A percentile compares a stretch with the other conserved stretches of the same genome.
These are phyloP conservation scores for Areca catechu DNA, from an alignment of 176 grass and related monocot species.

Conservation along the genomic window DNA sequence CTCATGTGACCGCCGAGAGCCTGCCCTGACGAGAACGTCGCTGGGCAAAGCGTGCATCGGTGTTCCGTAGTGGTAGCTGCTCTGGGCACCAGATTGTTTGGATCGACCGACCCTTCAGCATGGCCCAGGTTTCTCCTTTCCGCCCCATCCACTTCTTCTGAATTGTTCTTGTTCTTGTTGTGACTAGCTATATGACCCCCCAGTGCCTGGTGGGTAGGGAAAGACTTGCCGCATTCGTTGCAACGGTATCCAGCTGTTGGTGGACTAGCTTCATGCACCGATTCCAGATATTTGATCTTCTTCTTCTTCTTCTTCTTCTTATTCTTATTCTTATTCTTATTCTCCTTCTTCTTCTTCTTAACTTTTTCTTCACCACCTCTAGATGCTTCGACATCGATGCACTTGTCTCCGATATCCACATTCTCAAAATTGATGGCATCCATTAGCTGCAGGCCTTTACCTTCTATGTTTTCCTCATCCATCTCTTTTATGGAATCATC, in stretches of 20 bases:
- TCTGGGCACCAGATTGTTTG: no score
- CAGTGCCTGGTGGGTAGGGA: conserved; percentile 8
- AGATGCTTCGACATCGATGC: no score
- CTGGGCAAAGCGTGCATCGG: background rate
- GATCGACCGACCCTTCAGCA: background rate
- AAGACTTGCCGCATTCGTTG: background rate
- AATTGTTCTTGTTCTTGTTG: background rate
- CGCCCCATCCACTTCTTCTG: background rate
- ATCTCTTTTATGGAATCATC: no score
- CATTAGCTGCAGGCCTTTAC: no score
- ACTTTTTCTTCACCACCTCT: no score
- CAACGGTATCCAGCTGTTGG: background rate
- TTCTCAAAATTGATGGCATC: no score
- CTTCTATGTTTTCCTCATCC: no score
- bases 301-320: background rate
- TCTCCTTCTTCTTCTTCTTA: background rate
- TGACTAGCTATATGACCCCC: conserved; percentile 10
- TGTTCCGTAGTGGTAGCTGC: background rate
- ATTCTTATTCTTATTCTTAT: no score
- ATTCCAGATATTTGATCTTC: background rate
- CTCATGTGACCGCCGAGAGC: conserved; percentile 14
- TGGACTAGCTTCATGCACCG: no score
- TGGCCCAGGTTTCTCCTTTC: background rate
- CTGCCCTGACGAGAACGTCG: background rate
- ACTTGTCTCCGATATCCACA: no score